These are phyloP conservation scores for Helicocarpus griseus DNA, from an alignment of 2,329 filamentous ascomycete species.

Conservation along the genomic window DNA sequence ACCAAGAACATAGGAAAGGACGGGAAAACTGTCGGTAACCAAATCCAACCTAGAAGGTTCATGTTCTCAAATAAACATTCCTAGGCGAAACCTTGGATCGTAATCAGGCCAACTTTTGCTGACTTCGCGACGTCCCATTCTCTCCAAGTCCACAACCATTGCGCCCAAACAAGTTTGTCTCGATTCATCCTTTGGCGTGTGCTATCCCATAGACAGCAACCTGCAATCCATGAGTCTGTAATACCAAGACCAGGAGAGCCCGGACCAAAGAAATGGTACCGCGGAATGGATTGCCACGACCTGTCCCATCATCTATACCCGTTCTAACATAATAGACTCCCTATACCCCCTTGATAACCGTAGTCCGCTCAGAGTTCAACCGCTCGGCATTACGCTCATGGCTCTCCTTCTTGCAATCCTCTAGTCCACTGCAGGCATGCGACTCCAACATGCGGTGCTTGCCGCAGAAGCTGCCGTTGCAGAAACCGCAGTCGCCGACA, in stretches of 20 bases:
- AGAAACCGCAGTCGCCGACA: conserved; percentile 93
- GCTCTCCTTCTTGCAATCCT: conserved; percentile 96
- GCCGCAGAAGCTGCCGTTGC: conserved; percentile 85
- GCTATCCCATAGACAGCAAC: no score
- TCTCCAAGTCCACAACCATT: neutral
- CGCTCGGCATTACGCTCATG: conserved; percentile 90
- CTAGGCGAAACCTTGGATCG: neutral
- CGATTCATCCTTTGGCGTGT: neutral
- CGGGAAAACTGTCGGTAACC: neutral
- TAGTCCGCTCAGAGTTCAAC: conserved; percentile 83
- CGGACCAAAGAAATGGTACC: neutral
- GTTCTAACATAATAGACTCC: conserved; percentile 2
- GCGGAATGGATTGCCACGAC: neutral
- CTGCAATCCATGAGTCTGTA: no score
- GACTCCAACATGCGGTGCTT: conserved; percentile 91
- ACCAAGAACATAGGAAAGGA: no score
- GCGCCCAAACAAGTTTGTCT: neutral
- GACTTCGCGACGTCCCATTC: no score
- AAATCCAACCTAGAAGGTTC: no score
- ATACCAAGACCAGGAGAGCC: neutral
- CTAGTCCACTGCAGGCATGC: conserved; percentile 83
- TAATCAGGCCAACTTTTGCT: neutral
- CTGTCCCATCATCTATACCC: neutral
- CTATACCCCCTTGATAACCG: conserved; percentile 85
- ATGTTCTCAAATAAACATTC: no score